Percentiles rank a stretch among this genome's conserved stretches.
Conservation (phyloP, 129 eudicot genomes). For the Escallonia herrerae region DNA sequence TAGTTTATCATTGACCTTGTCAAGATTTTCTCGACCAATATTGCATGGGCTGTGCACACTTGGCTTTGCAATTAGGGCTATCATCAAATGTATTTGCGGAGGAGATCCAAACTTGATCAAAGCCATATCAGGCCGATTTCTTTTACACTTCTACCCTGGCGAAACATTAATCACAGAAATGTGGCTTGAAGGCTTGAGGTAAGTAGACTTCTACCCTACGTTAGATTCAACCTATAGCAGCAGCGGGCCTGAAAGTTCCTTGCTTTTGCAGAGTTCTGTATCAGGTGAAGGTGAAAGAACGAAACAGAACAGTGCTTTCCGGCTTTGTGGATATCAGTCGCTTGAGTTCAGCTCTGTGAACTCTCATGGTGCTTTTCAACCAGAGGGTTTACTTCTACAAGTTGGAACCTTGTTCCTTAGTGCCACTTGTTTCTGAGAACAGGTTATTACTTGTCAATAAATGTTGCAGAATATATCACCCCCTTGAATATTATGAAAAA, state of each 20-base stretch:
- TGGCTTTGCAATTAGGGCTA: slow-evolving; percentile 90
- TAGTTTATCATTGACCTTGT: not conserved
- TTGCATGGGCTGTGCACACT: slow-evolving; percentile 92
- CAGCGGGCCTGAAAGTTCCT: too few relatives aligned
- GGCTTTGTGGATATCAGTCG: slow-evolving; percentile 62
- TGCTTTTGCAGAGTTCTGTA: slow-evolving; percentile 63
- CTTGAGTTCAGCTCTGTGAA: slow-evolving; percentile 54
- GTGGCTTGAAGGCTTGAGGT: slow-evolving; percentile 91
- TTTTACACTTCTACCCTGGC: slow-evolving; percentile 85
- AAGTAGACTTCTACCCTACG: not conserved
- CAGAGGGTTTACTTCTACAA: not conserved
- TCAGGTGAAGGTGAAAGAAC: slow-evolving; percentile 85
- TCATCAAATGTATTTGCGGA: slow-evolving; percentile 58
- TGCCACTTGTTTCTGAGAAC: too few relatives aligned
- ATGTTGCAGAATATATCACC: too few relatives aligned
- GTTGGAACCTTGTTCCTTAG: too few relatives aligned
- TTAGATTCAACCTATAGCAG: not conserved
- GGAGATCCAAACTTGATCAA: slow-evolving; percentile 72
- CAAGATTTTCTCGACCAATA: slow-evolving; percentile 91
- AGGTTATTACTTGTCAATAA: too few relatives aligned
- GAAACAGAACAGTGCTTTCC: slow-evolving; percentile 76
- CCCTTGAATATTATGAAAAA: too few relatives aligned
- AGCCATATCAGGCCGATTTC: slow-evolving; percentile 70
- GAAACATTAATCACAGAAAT: slow-evolving; percentile 84
- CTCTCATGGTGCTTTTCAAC: not conserved